A percentile compares a stretch with the other conserved stretches of the same genome.
These are phyloP conservation scores for Yarrowia sp. DNA, from an alignment of 805 yeast species.

Conservation along the genomic window DNA sequence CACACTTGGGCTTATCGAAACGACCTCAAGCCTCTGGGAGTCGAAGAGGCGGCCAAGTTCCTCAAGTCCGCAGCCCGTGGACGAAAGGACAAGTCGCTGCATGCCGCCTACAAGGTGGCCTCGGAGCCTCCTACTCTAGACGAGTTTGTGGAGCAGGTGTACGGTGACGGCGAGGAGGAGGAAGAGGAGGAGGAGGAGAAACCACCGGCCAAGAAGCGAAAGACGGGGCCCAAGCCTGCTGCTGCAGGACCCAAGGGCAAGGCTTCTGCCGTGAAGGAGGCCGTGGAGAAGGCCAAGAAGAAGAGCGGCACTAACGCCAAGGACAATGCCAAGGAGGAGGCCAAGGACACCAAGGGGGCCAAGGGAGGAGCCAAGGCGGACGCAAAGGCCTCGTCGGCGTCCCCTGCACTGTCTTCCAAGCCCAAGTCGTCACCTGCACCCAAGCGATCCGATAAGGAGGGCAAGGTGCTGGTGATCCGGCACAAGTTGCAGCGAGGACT, in stretches of 20 bases:
- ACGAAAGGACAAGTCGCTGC: conserved; percentile 47
- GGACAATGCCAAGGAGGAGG: background rate
- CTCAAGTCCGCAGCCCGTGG: conserved; percentile 37
- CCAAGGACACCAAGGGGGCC: background rate
- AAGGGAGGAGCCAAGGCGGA: background rate
- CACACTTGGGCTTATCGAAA: conserved; percentile 61
- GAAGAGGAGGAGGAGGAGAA: conserved; percentile 35
- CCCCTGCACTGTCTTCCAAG: conserved; percentile 6
- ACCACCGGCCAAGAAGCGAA: conserved; percentile 15
- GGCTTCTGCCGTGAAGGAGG: conserved; percentile 5
- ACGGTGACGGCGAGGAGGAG: conserved; percentile 37
- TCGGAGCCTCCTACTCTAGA: conserved; percentile 50
- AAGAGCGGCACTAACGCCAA: background rate
- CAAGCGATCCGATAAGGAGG: conserved; percentile 28
- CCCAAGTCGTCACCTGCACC: conserved; percentile 24
- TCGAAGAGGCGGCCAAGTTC: conserved; percentile 45
- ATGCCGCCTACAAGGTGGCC: conserved; percentile 55
- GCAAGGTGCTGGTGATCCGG: conserved; percentile 35
- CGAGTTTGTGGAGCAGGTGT: conserved; percentile 46
- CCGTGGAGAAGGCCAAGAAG: conserved; percentile 3
- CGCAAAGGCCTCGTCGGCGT: conserved; percentile 24
- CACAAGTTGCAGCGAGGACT: conserved; percentile 36
- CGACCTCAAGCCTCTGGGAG: conserved; percentile 51
- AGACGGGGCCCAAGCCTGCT: background rate
- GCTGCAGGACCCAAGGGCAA: background rate